Conservation (phyloP, 768 basidiomycete species). For the Bullera alba region DNA sequence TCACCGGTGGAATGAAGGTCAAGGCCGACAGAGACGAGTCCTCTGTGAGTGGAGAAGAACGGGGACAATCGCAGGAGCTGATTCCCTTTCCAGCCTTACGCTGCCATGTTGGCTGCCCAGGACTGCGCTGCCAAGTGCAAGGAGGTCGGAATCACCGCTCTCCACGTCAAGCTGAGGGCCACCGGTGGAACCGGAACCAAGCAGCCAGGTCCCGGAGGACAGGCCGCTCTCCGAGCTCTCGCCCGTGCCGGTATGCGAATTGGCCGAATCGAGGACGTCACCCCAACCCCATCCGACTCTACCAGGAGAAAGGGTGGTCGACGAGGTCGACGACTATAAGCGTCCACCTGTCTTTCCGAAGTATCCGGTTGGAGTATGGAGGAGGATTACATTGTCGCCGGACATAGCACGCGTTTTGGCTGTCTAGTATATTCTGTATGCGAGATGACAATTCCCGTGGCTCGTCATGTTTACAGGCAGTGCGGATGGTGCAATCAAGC, state of each 20-base stretch:
- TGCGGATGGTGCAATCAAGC: not conserved
- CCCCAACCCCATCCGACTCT: conserved; percentile 92
- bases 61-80: not conserved
- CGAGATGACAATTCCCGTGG: conserved; percentile 10
- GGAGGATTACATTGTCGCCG: conserved; percentile 1
- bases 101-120: conserved; percentile 97
- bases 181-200: conserved; percentile 97
- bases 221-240: conserved; percentile 93
- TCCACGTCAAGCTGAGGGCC: conserved; percentile 98
- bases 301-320: conserved; percentile 99
- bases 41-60: conserved; percentile 56
- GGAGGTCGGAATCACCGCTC: conserved; percentile 95
- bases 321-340: conserved; percentile 84
- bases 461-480: conserved; percentile 5
- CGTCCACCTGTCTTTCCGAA: not conserved
- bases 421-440: not conserved
- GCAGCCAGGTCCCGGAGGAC: conserved; percentile 97
- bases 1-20: conserved; percentile 99
- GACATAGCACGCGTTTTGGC: conserved; percentile 4
- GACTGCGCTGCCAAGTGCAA: conserved; percentile 93
- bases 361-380: not conserved
- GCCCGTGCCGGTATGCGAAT: conserved; percentile 98
- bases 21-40: conserved; percentile 99
- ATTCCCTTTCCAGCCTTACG: conserved; percentile 47
- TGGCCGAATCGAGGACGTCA: conserved; percentile 96